Percentiles rank a stretch among this genome's conserved stretches.
Conservation (phyloP, 148 eudicot species). For the Rhododendron griersonianum region DNA sequence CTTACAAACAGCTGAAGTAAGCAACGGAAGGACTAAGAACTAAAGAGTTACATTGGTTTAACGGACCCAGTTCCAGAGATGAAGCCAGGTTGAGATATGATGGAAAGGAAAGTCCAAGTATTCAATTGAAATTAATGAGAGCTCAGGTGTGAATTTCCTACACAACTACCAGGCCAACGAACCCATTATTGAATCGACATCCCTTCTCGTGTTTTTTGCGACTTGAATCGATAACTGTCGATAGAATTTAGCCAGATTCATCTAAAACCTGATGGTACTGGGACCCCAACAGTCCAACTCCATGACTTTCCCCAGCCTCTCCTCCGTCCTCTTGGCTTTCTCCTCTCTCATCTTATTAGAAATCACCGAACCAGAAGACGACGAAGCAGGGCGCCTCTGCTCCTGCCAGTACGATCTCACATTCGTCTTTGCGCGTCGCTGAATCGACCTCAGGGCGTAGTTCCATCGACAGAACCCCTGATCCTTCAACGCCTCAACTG, state of each 20-base stretch:
- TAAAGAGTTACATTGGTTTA: too few relatives aligned
- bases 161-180: neutral
- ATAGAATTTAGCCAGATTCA: neutral
- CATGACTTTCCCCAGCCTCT: conserved; percentile 31
- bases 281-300: conserved; percentile 41
- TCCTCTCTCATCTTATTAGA: conserved; percentile 2
- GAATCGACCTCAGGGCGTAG: conserved; percentile 28
- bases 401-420: conserved; percentile 12
- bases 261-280: neutral
- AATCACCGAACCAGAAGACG: neutral
- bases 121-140: too few relatives aligned
- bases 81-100: too few relatives aligned
- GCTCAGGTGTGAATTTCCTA: neutral
- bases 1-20: too few relatives aligned
- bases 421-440: conserved; percentile 31
- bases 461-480: conserved; percentile 64
- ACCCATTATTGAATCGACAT: neutral
- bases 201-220: neutral
- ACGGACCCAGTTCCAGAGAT: too few relatives aligned
- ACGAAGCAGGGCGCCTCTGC: neutral
- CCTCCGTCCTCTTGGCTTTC: conserved; percentile 21
- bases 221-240: neutral
- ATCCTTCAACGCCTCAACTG: conserved; percentile 65
- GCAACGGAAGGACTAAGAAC: too few relatives aligned
- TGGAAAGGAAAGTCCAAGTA: too few relatives aligned